phyloP scores from a whole-genome alignment of 441 rosid genomes.

The Populus hybrid region DNA sequence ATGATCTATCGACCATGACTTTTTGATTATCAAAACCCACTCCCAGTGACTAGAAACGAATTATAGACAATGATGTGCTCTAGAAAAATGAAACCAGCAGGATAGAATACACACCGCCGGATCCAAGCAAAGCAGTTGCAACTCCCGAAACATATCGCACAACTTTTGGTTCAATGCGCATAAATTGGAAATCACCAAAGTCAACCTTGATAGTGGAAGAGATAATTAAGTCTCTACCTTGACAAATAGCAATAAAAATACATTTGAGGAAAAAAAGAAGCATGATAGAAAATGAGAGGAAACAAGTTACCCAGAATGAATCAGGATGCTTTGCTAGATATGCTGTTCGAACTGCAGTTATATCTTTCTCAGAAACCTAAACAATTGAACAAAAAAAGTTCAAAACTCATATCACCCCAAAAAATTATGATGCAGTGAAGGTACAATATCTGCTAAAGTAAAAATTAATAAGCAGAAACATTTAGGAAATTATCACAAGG shows the following conservation, averaged over 20 bases:
- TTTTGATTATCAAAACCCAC: neutral
- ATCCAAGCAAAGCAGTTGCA: constrained; percentile 86
- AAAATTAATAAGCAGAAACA: neutral
- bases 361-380: constrained; percentile 64
- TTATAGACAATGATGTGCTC: neutral
- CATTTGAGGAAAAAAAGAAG: neutral
- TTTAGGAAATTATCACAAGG: neutral
- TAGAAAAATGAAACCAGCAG: neutral
- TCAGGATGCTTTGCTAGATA: constrained; percentile 83
- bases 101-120: constrained; percentile 60
- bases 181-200: constrained; percentile 85
- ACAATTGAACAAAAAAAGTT: constrained; percentile 13
- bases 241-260: neutral
- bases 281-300: constrained; percentile 4
- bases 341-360: constrained; percentile 56
- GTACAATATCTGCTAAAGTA: constrained; percentile 1
- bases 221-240: constrained; percentile 17
- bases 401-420: neutral
- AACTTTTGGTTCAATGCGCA: constrained; percentile 70
- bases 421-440: constrained; percentile 1
- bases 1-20: neutral
- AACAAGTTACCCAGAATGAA: constrained; percentile 76
- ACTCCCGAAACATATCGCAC: constrained; percentile 85
- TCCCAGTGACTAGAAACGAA: neutral
- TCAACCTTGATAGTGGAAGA: constrained; percentile 61